Evolutionary conservation across 1,139 yeast genomes (phyloP).

Genomic region (Pichia sp.): DNA sequence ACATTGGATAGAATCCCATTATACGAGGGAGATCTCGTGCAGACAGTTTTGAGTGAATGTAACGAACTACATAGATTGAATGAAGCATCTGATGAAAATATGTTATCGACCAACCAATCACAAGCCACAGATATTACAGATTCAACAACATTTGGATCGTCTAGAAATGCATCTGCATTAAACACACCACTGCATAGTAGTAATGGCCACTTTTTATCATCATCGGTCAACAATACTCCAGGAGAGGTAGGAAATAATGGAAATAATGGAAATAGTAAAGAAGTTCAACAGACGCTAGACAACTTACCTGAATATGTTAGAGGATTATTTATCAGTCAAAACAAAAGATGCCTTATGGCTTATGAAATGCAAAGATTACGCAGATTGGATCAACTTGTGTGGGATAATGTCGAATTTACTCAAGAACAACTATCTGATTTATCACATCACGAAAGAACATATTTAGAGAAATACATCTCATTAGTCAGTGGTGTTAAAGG

Average conservation of each 20-base stretch:
- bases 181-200: slow-evolving; percentile 12
- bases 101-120: neutral
- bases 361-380: slow-evolving; percentile 73
- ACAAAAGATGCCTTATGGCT: slow-evolving; percentile 85
- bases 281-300: slow-evolving; percentile 7
- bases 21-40: slow-evolving; percentile 74
- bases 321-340: slow-evolving; percentile 79
- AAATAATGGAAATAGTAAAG: neutral
- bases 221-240: slow-evolving; percentile 15
- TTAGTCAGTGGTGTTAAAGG: slow-evolving; percentile 76
- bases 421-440: slow-evolving; percentile 46
- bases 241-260: neutral
- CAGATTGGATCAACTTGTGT: slow-evolving; percentile 64
- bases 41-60: slow-evolving; percentile 60
- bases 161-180: slow-evolving; percentile 1
- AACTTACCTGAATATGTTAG: slow-evolving; percentile 52
- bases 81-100: slow-evolving; percentile 4
- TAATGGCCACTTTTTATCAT: slow-evolving; percentile 12
- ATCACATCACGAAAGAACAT: slow-evolving; percentile 80
- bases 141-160: neutral
- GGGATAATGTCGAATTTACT: slow-evolving; percentile 49
- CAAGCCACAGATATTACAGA: neutral
- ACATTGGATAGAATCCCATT: slow-evolving; percentile 67
- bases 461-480: slow-evolving; percentile 68
- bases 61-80: slow-evolving; percentile 52